Evolutionary conservation across 306 rosid species (phyloP).

Genomic region (Dalbergia cochinchinensis): DNA sequence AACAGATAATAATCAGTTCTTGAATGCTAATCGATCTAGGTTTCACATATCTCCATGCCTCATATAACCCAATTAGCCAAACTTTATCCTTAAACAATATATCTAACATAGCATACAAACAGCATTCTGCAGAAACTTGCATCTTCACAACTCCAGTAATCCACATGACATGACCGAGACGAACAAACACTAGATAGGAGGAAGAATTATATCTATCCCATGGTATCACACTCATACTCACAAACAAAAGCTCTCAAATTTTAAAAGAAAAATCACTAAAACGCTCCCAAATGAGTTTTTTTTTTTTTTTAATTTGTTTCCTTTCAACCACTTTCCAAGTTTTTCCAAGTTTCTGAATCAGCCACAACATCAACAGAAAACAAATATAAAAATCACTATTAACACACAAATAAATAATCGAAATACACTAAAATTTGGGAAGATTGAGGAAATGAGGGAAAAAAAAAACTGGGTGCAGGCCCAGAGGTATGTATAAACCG

Average conservation of each 20-base stretch:
- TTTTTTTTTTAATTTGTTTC: neutral
- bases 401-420: neutral
- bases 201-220: neutral
- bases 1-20: constrained; percentile 13
- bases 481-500: neutral
- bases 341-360: neutral
- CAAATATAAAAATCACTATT: neutral
- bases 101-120: neutral
- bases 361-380: neutral
- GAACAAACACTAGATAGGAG: neutral
- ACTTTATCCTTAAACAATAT: neutral
- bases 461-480: neutral
- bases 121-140: neutral
- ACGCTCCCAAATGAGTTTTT: neutral
- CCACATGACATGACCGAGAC: neutral
- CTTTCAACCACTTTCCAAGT: neutral
- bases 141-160: neutral
- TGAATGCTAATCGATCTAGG: no score
- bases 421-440: neutral
- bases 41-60: no score
- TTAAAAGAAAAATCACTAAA: neutral
- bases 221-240: neutral
- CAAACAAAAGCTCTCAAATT: no score
- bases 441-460: neutral
- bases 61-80: constrained; percentile 66